Evolutionary conservation across 768 basidiomycete species (phyloP).

Genomic region (Calocybe indica): DNA sequence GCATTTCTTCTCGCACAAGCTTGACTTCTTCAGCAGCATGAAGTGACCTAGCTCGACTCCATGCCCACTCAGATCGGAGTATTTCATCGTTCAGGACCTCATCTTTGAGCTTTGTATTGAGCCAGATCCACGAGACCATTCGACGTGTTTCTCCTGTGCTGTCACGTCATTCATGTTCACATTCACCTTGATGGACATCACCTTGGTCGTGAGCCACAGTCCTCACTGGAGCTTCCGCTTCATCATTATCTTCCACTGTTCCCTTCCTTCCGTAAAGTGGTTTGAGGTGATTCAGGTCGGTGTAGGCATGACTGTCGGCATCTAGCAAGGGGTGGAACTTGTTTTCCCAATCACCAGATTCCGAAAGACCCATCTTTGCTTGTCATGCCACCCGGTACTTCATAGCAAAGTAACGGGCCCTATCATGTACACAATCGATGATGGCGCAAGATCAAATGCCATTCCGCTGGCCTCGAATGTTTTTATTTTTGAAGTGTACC

Average conservation of each 20-base stretch:
- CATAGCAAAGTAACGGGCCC: not conserved
- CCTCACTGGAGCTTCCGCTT: not conserved
- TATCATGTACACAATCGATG: slow-evolving; percentile 11
- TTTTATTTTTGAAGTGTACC: slow-evolving; percentile 14
- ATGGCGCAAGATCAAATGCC: slow-evolving; percentile 14
- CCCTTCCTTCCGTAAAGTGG: not conserved
- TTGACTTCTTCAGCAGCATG: slow-evolving; percentile 16
- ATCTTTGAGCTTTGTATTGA: not conserved
- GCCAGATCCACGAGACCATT: not conserved
- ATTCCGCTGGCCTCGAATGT: slow-evolving; percentile 15
- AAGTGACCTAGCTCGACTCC: slow-evolving; percentile 10
- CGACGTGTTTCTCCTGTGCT: slow-evolving; percentile 1
- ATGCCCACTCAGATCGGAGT: slow-evolving; percentile 15
- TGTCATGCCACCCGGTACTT: not conserved
- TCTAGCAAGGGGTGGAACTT: slow-evolving; percentile 3
- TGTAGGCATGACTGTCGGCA: slow-evolving; percentile 6
- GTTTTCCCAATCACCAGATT: slow-evolving; percentile 4
- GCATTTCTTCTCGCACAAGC: slow-evolving; percentile 21
- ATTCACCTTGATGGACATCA: too few species aligned
- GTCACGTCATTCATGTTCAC: not conserved
- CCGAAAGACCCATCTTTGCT: not conserved
- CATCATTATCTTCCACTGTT: not conserved
- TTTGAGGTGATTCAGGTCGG: slow-evolving; percentile 1
- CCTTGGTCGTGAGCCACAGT: not conserved
- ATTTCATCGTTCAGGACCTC: slow-evolving; percentile 4